Conservation (phyloP, 2,329 filamentous ascomycete genomes). For the Graphilbum sp. region DNA sequence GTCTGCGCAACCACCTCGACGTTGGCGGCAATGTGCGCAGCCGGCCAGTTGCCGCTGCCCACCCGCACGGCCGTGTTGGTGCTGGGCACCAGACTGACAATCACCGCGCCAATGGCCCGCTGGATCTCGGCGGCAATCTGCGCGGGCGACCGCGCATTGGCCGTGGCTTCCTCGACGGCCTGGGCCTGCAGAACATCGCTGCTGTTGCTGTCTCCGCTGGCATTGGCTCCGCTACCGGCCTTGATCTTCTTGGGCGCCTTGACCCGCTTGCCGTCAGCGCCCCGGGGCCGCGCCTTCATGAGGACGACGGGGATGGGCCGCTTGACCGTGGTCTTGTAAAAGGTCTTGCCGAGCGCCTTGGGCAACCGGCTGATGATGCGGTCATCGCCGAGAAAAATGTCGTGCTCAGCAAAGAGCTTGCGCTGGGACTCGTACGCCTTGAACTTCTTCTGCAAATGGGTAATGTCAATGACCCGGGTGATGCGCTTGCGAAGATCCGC, state of each 20-base stretch:
- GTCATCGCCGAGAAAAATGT: conserved; percentile 87
- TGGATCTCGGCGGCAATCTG: conserved; percentile 69
- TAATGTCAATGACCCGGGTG: conserved; percentile 61
- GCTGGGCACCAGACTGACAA: conserved; percentile 63
- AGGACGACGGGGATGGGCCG: conserved; percentile 73
- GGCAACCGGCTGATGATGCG: conserved; percentile 63
- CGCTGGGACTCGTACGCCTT: conserved; percentile 75
- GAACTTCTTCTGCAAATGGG: conserved; percentile 70
- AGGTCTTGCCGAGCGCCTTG: conserved; percentile 70
- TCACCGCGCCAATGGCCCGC: conserved; percentile 57
- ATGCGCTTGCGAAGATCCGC: conserved; percentile 49
- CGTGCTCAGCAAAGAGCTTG: conserved; percentile 71
- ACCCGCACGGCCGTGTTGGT: conserved; percentile 70
- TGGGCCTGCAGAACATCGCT: conserved; percentile 58
- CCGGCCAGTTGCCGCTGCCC: conserved; percentile 56
- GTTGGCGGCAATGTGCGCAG: conserved; percentile 68
- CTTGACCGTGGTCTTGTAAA: conserved; percentile 73
- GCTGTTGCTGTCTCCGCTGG: conserved; percentile 75
- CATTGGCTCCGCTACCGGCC: conserved; percentile 29
- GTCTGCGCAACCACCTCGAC: conserved; percentile 52
- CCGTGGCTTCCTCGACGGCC: conserved; percentile 35
- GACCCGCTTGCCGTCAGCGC: conserved; percentile 39
- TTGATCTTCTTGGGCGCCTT: conserved; percentile 30
- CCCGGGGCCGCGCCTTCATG: conserved; percentile 41
- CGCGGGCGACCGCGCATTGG: conserved; percentile 35